Base-by-base conservation (phyloP, 768 basidiomycete genomes). In the Lanmaoa pseudosensibilis region DNA sequence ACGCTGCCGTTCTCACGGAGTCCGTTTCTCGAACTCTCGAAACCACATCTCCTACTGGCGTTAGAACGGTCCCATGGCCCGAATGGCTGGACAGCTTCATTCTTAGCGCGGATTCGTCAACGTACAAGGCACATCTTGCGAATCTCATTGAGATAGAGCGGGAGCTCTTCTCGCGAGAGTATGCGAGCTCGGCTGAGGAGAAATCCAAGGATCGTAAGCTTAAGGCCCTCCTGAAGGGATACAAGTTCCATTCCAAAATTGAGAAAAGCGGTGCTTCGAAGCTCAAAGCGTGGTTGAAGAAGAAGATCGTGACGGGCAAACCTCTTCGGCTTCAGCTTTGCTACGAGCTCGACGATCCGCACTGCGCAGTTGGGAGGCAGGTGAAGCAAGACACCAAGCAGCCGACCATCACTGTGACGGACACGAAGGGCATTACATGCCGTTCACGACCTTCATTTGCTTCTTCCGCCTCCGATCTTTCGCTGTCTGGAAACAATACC, bases 211-310 rank as follows among this genome's bases (percentile, higher is more conserved):
- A 78, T 27, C 65, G 69, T 44, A 76, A 69, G 60, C 63, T 81
- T 13, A 78, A 77, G 59, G 73, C 73, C 16, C 68, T 78, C 33
- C 57, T 77, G 55, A 80, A 77, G 62, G 76, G 73, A 44, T 74
- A 77, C 64, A 77, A 74, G 46, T 72, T 76, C 37, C 54, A 70
- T 44, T 43, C 65, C 33, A 72, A 73, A 59, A 46, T 50, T 15
- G 71, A 72, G 50, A 67, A 66, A 19, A 65, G 73, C 16, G 77
- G 79, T 15, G 72, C 80, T 5, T 77, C 80, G 45, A 82, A 77
- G 59, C 66, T 88, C 44, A 86, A 82, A 60, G 77, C 80, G 5
- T 88, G 87, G 87, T 70, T 85, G 64, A 83, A 79, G 71, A 82
- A 80, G 59, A 86, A 86, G 58, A 75, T 87, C 30, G 61, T 72